Conservation (phyloP, 1,139 yeast species). For the Suhomyces coccinellae region DNA sequence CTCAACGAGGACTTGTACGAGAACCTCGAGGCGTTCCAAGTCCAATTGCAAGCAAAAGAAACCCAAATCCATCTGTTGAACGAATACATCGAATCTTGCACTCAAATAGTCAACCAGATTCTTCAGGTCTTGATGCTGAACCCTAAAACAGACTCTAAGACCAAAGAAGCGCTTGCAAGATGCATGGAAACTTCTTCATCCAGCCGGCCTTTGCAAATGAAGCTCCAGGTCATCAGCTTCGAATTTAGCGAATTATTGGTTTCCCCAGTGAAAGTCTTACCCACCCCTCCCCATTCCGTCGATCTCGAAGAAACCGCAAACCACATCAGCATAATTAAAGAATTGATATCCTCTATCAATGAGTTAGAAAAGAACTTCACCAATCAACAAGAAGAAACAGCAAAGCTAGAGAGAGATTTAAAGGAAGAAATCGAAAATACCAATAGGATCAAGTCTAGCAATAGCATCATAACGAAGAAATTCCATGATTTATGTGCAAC, state of each 20-base stretch:
- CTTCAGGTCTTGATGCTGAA: slow-evolving; percentile 24
- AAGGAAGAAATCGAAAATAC: slow-evolving; percentile 26
- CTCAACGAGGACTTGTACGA: slow-evolving; percentile 43
- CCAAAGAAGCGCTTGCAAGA: slow-evolving; percentile 21
- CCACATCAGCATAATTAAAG: slow-evolving; percentile 20
- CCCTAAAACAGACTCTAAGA: slow-evolving; percentile 19
- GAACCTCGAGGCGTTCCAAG: slow-evolving; percentile 38
- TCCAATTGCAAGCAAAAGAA: slow-evolving; percentile 31
- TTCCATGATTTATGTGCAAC: slow-evolving; percentile 21
- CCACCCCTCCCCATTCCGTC: slow-evolving; percentile 20
- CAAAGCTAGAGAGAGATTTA: slow-evolving; percentile 26
- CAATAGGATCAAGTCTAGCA: slow-evolving; percentile 21
- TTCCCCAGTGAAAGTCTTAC: slow-evolving; percentile 10
- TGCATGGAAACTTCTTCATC: slow-evolving; percentile 18
- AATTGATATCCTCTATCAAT: slow-evolving; percentile 18
- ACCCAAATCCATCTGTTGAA: slow-evolving; percentile 18
- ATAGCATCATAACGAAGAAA: slow-evolving; percentile 21
- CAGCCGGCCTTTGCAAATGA: slow-evolving; percentile 23
- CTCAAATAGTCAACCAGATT: slow-evolving; percentile 24
- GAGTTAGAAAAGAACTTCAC: slow-evolving; percentile 26
- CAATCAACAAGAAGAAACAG: slow-evolving; percentile 24
- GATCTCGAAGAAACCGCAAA: slow-evolving; percentile 19
- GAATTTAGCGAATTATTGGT: slow-evolving; percentile 21
- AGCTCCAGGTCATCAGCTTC: slow-evolving; percentile 26
- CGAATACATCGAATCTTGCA: slow-evolving; percentile 19